phyloP scores from a whole-genome alignment of 495 filamentous ascomycete species.

The Geoglossum glabrum region DNA sequence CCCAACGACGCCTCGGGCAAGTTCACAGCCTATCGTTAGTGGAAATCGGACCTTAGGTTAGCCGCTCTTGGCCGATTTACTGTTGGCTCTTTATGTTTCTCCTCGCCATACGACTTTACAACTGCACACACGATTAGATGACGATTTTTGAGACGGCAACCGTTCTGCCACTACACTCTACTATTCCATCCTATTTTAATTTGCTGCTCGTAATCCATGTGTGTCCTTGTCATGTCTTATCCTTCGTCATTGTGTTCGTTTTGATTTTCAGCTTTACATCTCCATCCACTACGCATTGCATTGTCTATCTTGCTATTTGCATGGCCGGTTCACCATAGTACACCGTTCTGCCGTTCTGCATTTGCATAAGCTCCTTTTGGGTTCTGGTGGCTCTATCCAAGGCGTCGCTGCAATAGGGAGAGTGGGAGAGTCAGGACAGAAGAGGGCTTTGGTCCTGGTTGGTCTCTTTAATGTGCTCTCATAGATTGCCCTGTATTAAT shows the following conservation, averaged over 20 bases:
- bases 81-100: background rate
- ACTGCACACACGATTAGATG: background rate
- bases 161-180: background rate
- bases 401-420: background rate
- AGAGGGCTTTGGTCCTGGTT: background rate
- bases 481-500: conserved; percentile 1
- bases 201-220: background rate
- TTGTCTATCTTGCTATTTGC: background rate
- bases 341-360: background rate
- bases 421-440: background rate
- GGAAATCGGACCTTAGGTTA: conserved; percentile 29
- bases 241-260: background rate
- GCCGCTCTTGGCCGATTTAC: conserved; percentile 2
- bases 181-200: background rate
- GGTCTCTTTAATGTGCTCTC: background rate
- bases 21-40: conserved; percentile 31
- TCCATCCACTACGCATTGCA: background rate
- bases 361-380: background rate
- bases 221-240: background rate
- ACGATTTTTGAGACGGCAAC: background rate
- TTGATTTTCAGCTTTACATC: background rate
- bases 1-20: conserved; percentile 18
- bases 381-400: background rate
- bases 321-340: background rate
- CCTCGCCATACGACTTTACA: background rate